phyloP scores from a whole-genome alignment of 192 early-diverging fungal genomes.

The Polychytrium aggregatum region DNA sequence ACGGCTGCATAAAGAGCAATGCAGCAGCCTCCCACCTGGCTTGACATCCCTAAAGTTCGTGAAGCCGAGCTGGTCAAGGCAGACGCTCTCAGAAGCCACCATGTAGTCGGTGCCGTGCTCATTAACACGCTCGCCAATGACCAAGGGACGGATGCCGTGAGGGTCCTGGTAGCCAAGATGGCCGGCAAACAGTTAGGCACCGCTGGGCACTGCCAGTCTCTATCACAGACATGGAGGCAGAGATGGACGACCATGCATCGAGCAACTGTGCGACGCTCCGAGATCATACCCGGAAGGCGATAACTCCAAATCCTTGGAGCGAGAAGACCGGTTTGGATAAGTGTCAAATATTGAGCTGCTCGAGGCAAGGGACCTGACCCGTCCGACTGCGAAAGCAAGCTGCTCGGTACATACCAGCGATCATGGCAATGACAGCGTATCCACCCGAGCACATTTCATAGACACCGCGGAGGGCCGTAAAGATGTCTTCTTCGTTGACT shows the following conservation, averaged over 20 bases:
- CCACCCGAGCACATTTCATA: conserved; percentile 79
- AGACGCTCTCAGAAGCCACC: conserved; percentile 96
- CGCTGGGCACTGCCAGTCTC: too few relatives aligned
- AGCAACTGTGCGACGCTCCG: conserved; percentile 4
- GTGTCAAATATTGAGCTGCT: too few relatives aligned
- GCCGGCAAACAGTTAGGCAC: too few relatives aligned
- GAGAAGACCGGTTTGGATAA: too few relatives aligned
- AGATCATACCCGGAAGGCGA: conserved; percentile 66
- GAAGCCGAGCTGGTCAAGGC: conserved; percentile 82
- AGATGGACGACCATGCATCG: too few relatives aligned
- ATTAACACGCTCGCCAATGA: conserved; percentile 73
- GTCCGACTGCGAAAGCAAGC: too few relatives aligned
- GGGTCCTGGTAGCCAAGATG: conserved; percentile 58
- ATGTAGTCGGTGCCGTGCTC: conserved; percentile 83
- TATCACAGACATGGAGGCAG: too few relatives aligned
- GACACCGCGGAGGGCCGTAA: conserved; percentile 75
- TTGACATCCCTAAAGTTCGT: conserved; percentile 79
- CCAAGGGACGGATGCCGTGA: conserved; percentile 91
- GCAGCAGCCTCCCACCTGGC: conserved; percentile 41
- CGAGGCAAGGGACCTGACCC: too few relatives aligned
- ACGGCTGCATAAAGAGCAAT: too few relatives aligned
- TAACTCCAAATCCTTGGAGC: conserved; percentile 95
- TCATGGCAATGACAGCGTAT: conserved; percentile 92
- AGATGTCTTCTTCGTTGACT: conserved; percentile 98
- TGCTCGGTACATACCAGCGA: too few relatives aligned